These are phyloP conservation scores for Suillus subalutaceus DNA, from an alignment of 768 basidiomycete genomes.

Conservation along the genomic window DNA sequence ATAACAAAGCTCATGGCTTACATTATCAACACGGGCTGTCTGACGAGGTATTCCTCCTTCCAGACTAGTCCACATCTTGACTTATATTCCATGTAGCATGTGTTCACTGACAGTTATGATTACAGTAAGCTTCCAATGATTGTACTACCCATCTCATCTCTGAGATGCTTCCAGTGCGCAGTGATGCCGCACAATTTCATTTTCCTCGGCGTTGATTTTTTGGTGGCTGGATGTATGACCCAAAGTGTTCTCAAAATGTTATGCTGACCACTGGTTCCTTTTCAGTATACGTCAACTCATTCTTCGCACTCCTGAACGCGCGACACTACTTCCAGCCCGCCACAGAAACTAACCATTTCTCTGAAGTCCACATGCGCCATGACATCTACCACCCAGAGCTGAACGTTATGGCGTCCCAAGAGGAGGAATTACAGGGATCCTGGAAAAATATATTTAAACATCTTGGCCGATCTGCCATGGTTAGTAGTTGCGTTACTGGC, in stretches of 20 bases:
- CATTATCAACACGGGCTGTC: background rate
- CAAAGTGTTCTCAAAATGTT: background rate
- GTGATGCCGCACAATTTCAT: background rate
- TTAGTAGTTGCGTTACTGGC: too few relatives aligned
- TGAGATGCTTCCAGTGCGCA: background rate
- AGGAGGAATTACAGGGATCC: background rate
- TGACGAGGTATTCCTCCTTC: background rate
- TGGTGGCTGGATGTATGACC: background rate
- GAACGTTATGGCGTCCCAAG: background rate
- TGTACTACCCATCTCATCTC: background rate
- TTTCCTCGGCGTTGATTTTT: background rate
- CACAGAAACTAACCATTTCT: too few relatives aligned
- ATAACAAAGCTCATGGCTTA: background rate
- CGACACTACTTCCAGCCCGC: background rate
- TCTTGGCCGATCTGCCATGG: too few relatives aligned
- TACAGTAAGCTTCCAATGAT: background rate
- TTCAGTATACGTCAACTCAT: slow-evolving; percentile 2
- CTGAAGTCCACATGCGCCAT: background rate
- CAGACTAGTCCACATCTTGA: background rate
- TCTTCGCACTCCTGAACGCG: background rate
- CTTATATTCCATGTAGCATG: background rate
- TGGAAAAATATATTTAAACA: too few relatives aligned
- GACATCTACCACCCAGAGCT: too few relatives aligned
- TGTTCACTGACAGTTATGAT: background rate
- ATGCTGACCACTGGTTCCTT: background rate